Evolutionary conservation across 805 yeast species (phyloP).

Genomic region (Cyberlindnera sargentensis): DNA sequence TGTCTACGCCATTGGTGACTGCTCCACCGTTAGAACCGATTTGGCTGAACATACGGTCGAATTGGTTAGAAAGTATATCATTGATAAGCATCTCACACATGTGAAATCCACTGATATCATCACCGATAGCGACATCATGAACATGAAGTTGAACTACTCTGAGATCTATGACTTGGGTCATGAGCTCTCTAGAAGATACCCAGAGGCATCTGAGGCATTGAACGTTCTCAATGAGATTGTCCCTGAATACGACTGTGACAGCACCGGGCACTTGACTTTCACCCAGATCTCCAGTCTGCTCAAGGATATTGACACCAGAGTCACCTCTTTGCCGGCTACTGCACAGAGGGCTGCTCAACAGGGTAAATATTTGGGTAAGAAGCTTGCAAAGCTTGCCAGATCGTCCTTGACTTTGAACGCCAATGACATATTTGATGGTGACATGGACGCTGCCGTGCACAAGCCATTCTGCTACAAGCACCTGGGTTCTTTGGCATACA

Average conservation of each 20-base stretch:
- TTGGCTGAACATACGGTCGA: constrained; percentile 49
- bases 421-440: constrained; percentile 43
- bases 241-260: constrained; percentile 42
- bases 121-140: constrained; percentile 46
- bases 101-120: constrained; percentile 29
- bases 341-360: constrained; percentile 72
- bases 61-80: constrained; percentile 39
- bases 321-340: constrained; percentile 65
- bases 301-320: constrained; percentile 51
- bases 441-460: constrained; percentile 46
- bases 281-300: constrained; percentile 44
- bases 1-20: constrained; percentile 68
- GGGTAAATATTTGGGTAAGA: constrained; percentile 58
- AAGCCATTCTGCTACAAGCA: constrained; percentile 58
- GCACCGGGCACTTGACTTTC: constrained; percentile 44
- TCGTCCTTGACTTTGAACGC: constrained; percentile 35
- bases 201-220: constrained; percentile 52
- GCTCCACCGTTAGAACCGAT: constrained; percentile 58
- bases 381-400: constrained; percentile 46
- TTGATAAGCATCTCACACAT: constrained; percentile 33
- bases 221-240: constrained; percentile 42
- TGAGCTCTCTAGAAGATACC: constrained; percentile 44
- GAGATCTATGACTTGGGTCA: constrained; percentile 43
- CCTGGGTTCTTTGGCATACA: constrained; percentile 60
- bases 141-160: constrained; percentile 37